Evolutionary conservation across 2,329 filamentous ascomycete species (phyloP), one percentile per base, ranked within the genome.

Genomic region (Cytospora mali): DNA sequence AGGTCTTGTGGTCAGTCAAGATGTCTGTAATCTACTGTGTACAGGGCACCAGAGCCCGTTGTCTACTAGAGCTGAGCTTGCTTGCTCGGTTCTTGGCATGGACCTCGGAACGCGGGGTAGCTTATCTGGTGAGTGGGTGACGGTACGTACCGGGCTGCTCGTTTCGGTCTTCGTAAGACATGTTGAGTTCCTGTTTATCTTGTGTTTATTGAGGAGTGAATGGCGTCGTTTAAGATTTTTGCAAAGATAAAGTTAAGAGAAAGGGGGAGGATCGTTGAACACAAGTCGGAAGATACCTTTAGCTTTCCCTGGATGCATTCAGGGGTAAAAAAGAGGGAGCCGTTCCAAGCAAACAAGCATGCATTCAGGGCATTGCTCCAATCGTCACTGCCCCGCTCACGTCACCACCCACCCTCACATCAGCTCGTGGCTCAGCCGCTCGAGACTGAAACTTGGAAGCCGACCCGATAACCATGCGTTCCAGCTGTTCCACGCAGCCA

Each of bases 141-240:
- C 23, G 33, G 29, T 39, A 58, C 64, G 60, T 54, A 69, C 68
- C 67, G 60, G 71, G 69, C 51, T 66, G 58, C 42, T 58, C 53
- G 39, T 54, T 33, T 28, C 27, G 25, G 23, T 42, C 56, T 42
- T 58, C 61, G 49, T 58, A 58, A 51, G 63, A 65, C 63, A 65
- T 65, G 14, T 33, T 64, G 53, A 9, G 18, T 33, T 16, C 6
- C n/a, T 58, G 23, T 23, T 27, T 31, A 11, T 6, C 7, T 35
- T 27, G 23, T 11, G 58, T 46, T 14, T 28, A 6, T 42, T 42
- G 18, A 42, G 18, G 13, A 7, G 23, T 9, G 29, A 6, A 18
- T 48, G 21, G 4, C n/a, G 25, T 27, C 10, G 25, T 0, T 27
- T 23, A 27, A 29, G 25, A 10, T 13, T 31, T n/a, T 25, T 39